Base-by-base conservation (phyloP, 108 stramenopile species). In the Stephanodiscus triporus region DNA sequence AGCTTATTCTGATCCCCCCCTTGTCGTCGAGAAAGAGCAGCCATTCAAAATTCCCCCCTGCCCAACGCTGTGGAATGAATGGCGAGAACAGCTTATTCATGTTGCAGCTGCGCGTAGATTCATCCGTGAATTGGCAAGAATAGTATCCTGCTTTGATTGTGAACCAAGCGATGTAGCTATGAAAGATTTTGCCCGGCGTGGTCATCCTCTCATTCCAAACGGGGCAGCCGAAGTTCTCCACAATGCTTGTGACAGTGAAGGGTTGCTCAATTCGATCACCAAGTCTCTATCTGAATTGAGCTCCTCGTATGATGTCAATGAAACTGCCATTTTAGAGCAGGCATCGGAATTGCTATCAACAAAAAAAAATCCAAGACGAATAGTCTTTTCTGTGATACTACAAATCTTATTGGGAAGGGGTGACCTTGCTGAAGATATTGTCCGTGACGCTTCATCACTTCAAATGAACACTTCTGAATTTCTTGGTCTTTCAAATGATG, bases 391-490 rank as follows among this genome's bases (percentile, higher is more conserved):
- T 32, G 87, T 91, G 43, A 51, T 95, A 38, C 56, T 95, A 5
- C 73, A 88, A 40, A 68, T 77, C 30, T 63, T 87, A 9, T 68
- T 75, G 26, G 77, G 81, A 6, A 84, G 84, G 76, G 67, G 66
- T 30, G 90, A 92, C 70, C 36, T 85, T 16, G 90, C 89, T 29
- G 94, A 95, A 64, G 86, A 88, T 57, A 65, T 83, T 26, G 63
- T 95, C 34, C 81, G 89, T 68, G 68, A 73, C 58, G 86, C 91
- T 55, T 70, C 91, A n/a, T 43, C 70, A 20, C 57, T 55, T 20
- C 75, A 88, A 36, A 85, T 88, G 47, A 68, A 80, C 29, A 59
- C 49, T 43, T 87, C 78, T 45, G 70, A 77, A 72, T 63, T 76
- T 20, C 64, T 88, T 59, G 81, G 85, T 6, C 79, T 84, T 53